Percentiles rank a stretch among this genome's conserved stretches.
These are phyloP conservation scores for Fraxinus dipetala DNA, from an alignment of 305 asterid genomes.

Conservation along the genomic window DNA sequence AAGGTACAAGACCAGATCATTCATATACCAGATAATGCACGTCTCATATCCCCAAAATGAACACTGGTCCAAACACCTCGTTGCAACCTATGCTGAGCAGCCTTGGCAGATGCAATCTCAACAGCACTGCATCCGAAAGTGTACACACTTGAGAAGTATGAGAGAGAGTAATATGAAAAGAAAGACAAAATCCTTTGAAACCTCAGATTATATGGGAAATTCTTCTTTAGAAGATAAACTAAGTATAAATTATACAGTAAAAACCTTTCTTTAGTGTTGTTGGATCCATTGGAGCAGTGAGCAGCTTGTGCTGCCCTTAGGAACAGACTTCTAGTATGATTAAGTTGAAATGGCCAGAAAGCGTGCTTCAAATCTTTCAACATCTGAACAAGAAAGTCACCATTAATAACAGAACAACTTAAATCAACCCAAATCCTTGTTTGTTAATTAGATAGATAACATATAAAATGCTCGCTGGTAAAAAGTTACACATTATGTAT, in stretches of 20 bases:
- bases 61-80: constrained; percentile 92
- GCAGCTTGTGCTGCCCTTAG: constrained; percentile 86
- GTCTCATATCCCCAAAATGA: constrained; percentile 78
- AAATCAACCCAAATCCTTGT: neutral
- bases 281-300: constrained; percentile 46
- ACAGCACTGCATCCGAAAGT: constrained; percentile 46
- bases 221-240: neutral
- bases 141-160: neutral
- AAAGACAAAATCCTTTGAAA: neutral
- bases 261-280: constrained; percentile 52
- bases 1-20: neutral
- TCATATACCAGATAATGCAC: constrained; percentile 70
- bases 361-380: constrained; percentile 67
- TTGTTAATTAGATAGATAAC: constrained; percentile 1
- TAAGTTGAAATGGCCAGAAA: constrained; percentile 85
- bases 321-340: constrained; percentile 52
- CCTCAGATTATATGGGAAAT: neutral
- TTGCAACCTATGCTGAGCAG: constrained; percentile 76
- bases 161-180: constrained; percentile 5
- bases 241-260: constrained; percentile 1
- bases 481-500: constrained; percentile 1
- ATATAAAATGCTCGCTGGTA: constrained; percentile 8
- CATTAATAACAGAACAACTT: neutral
- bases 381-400: constrained; percentile 41
- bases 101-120: constrained; percentile 79